Evolutionary conservation across 2,329 filamentous ascomycete genomes (phyloP).

Genomic region (Fonsecaea erecta): DNA sequence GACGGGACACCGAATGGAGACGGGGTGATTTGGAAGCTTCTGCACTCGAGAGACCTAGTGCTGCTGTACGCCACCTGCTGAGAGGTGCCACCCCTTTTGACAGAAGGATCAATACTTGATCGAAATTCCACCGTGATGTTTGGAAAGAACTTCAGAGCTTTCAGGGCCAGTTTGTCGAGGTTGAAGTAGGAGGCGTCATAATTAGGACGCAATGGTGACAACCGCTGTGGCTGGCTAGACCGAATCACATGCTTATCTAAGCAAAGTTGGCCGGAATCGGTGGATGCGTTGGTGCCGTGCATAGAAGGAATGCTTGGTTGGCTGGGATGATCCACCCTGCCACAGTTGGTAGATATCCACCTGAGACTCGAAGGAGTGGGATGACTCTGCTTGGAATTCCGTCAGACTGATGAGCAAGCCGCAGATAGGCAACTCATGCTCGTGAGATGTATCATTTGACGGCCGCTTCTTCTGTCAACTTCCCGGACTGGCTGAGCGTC

Average conservation of each 20-base stretch:
- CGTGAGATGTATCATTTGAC: background rate
- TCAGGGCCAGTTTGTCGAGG: background rate
- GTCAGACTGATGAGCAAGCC: background rate
- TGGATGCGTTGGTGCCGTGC: slow-evolving; percentile 1
- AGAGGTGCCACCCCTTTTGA: background rate
- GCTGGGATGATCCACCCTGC: background rate
- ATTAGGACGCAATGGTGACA: background rate
- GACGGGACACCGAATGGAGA: background rate
- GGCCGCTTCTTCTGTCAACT: background rate
- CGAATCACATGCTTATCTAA: background rate
- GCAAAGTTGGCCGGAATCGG: background rate
- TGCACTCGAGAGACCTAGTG: background rate
- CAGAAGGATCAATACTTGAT: background rate
- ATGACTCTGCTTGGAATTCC: background rate
- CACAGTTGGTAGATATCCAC: background rate
- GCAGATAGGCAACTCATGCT: background rate
- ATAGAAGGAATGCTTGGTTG: background rate
- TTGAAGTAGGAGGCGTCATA: background rate
- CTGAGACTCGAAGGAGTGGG: background rate
- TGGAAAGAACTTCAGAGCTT: background rate
- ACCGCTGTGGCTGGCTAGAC: background rate
- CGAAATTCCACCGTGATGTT: background rate
- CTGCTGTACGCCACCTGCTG: background rate
- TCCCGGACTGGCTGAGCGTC: slow-evolving; percentile 43
- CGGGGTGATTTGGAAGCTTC: background rate